A percentile compares a stretch with the other conserved stretches of the same genome.
phyloP scores from a whole-genome alignment of 2,329 filamentous ascomycete genomes.

The Drechslerella coelobrocha region DNA sequence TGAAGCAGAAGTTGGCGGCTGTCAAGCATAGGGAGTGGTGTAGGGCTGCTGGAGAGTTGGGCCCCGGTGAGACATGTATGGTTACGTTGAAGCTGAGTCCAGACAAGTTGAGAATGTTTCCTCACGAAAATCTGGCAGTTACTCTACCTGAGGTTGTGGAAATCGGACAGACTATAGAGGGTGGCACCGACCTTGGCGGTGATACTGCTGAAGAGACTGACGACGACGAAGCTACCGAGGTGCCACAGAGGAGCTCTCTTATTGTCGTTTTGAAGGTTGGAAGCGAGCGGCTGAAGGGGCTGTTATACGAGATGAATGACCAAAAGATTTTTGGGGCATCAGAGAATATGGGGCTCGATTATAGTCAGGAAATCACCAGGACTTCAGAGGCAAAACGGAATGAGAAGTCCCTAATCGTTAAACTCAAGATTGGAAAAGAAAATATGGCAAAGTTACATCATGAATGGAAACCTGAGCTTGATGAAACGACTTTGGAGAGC shows the following conservation, averaged over 20 bases:
- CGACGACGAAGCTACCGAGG: neutral
- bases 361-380: neutral
- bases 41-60: neutral
- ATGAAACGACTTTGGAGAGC: no score
- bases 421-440: neutral
- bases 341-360: no score
- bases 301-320: neutral
- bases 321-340: no score
- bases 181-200: neutral
- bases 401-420: neutral
- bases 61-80: neutral
- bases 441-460: neutral
- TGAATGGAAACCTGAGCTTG: no score
- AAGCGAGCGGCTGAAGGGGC: neutral
- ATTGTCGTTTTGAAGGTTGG: neutral
- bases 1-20: neutral
- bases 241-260: neutral
- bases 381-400: neutral
- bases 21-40: neutral
- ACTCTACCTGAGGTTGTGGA: neutral
- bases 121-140: neutral
- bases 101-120: neutral
- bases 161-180: neutral
- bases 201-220: neutral
- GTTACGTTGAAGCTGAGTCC: neutral